These are phyloP conservation scores for Schizothecium vesticola DNA, from an alignment of 495 filamentous ascomycete species.

Conservation along the genomic window DNA sequence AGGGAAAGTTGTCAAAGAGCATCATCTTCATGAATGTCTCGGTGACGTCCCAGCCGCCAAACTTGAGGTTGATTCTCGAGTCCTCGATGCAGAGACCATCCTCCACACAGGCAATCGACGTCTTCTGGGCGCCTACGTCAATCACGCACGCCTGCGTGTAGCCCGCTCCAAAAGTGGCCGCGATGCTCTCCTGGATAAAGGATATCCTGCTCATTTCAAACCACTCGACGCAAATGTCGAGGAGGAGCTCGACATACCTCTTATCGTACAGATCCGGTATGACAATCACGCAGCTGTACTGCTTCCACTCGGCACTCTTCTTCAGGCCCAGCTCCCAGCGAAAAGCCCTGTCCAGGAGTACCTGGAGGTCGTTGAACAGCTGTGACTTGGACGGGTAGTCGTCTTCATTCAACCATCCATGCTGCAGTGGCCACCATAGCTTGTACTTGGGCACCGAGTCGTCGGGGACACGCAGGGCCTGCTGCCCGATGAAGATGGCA, in stretches of 20 bases:
- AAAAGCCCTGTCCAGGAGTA: conserved; percentile 80
- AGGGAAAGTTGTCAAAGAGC: conserved; percentile 90
- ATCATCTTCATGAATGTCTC: conserved; percentile 96
- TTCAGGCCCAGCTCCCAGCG: conserved; percentile 72
- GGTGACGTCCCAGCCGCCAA: conserved; percentile 86
- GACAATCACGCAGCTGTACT: conserved; percentile 90
- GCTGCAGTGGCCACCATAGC: conserved; percentile 82
- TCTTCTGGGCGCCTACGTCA: conserved; percentile 96
- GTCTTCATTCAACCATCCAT: conserved; percentile 83
- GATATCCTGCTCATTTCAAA: conserved; percentile 82
- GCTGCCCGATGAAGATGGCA: conserved; percentile 68
- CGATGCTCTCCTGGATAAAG: conserved; percentile 92
- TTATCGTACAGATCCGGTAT: conserved; percentile 97
- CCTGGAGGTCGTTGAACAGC: conserved; percentile 77
- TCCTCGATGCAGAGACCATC: conserved; percentile 93
- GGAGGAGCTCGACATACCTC: conserved; percentile 72
- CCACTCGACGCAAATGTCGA: conserved; percentile 81
- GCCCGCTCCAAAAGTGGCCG: conserved; percentile 92
- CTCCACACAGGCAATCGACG: conserved; percentile 94
- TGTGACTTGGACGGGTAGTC: conserved; percentile 75
- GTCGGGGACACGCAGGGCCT: conserved; percentile 81
- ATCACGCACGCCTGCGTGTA: conserved; percentile 91
- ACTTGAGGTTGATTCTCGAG: conserved; percentile 87
- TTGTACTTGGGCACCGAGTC: conserved; percentile 85
- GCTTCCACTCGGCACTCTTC: conserved; percentile 71